These are phyloP conservation scores for Pythium vanterpoolii DNA, from an alignment of 352 stramenopile genomes.

Conservation along the genomic window DNA sequence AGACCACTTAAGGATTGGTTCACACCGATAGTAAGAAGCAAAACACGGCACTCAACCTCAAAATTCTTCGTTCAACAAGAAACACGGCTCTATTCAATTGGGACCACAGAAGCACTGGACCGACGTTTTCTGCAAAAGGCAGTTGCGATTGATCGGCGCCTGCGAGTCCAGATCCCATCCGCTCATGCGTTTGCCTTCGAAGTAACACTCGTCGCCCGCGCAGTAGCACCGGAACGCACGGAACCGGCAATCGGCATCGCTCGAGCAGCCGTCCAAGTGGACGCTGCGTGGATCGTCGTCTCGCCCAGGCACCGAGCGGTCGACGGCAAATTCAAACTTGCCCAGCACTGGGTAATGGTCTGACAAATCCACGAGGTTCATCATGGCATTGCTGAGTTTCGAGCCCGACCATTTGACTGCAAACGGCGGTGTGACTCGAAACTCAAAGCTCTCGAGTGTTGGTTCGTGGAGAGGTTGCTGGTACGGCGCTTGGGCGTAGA, in stretches of 20 bases:
- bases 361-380: constrained; percentile 64
- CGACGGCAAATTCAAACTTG: constrained; percentile 52
- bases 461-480: constrained; percentile 53
- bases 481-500: constrained; percentile 57
- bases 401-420: constrained; percentile 60
- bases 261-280: constrained; percentile 77
- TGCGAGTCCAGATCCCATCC: constrained; percentile 51
- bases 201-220: constrained; percentile 60
- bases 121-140: constrained; percentile 63
- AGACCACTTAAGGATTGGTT: no score
- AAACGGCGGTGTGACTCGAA: constrained; percentile 49
- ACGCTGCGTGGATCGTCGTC: constrained; percentile 54
- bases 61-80: background rate
- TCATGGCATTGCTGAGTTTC: constrained; percentile 41
- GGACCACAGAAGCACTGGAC: constrained; percentile 65
- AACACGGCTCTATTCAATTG: constrained; percentile 37
- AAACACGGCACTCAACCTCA: no score
- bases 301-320: constrained; percentile 32
- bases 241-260: constrained; percentile 67
- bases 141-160: constrained; percentile 75
- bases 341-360: constrained; percentile 78
- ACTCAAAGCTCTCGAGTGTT: constrained; percentile 55
- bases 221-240: constrained; percentile 71
- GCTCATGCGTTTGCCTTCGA: constrained; percentile 47
- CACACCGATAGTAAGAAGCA: no score